Evolutionary conservation across 176 grass and related monocot genomes (phyloP), one percentile per base, ranked within the genome.

Genomic region (Avena atlantica): DNA sequence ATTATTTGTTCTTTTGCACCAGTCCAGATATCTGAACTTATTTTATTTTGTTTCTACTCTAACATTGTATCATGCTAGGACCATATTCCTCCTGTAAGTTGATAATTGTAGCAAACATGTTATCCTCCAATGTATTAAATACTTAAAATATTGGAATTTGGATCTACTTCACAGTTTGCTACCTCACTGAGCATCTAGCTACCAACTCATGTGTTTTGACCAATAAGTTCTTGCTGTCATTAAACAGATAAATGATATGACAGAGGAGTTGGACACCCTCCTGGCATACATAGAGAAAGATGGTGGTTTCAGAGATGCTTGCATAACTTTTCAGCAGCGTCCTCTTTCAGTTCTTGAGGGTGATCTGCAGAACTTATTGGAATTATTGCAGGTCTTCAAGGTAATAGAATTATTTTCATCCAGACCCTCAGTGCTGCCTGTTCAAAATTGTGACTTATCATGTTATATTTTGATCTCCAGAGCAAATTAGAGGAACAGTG

Each of bases 241-340:
- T 85, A 25, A 84, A 81, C 86, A 98, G 93, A 92, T 94, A 83
- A 88, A 94, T 40, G 87, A 95, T 86, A 94, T 98, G 92, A 87
- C 84, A 1, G 93, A 94, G 57, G 93, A 95, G 84, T 84, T 98
- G 65, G 96, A 94, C 79, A 85, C 58, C 44, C 86, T 98, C 40
- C 83, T 98, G 57, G 50, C 74, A 79, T 88, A 87, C 56, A 95
- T 98, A 86, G 93, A 92, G 87, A 89, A 91, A 81, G 92, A 98
- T 84, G 93, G 87, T 88, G 92, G 93, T 83, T 91, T 95, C 80
- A 83, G 89, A 83, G 93, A 95, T 89, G 91, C 93, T 27, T 95
- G 91, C 86, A 91, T 89, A 76, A 86, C 92, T 58, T 94, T 86
- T 77, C 96, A 95, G 62, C 92, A 94, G 83, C 66, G 40, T 69